A percentile compares a stretch with the other conserved stretches of the same genome.
phyloP scores from a whole-genome alignment of 2,329 filamentous ascomycete species.

The Trichocomaceae sp. region DNA sequence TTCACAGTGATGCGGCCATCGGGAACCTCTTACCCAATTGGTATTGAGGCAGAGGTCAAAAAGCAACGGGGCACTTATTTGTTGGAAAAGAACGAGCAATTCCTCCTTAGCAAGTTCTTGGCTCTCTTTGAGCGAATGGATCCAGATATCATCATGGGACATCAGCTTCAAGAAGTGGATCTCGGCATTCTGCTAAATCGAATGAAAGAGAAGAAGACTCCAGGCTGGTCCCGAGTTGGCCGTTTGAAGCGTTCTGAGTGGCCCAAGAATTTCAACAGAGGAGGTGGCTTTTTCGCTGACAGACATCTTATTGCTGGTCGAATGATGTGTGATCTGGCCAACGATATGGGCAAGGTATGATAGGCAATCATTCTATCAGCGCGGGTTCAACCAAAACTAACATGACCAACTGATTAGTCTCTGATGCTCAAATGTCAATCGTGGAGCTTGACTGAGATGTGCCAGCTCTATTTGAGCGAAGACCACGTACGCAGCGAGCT shows the following conservation, averaged over 20 bases:
- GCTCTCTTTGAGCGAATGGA: conserved; percentile 82
- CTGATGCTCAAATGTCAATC: conserved; percentile 96
- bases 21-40: conserved; percentile 68
- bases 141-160: conserved; percentile 87
- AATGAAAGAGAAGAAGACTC: conserved; percentile 81
- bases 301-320: conserved; percentile 83
- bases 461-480: conserved; percentile 73
- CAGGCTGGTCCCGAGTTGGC: conserved; percentile 90
- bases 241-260: conserved; percentile 75
- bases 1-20: conserved; percentile 87
- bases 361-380: background rate
- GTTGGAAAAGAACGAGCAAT: conserved; percentile 73
- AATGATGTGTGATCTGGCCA: conserved; percentile 85
- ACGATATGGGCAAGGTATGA: conserved; percentile 77
- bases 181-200: conserved; percentile 85
- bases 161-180: conserved; percentile 95
- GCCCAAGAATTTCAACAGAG: conserved; percentile 79
- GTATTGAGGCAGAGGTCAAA: conserved; percentile 72
- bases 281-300: conserved; percentile 86
- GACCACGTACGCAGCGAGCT: conserved; percentile 71
- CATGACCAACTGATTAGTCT: conserved; percentile 45
- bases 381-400: conserved; percentile 18
- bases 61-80: conserved; percentile 72
- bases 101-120: conserved; percentile 80
- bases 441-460: conserved; percentile 98